Percentiles rank a stretch among this genome's conserved stretches.
Evolutionary conservation across 192 early-diverging fungal species (phyloP).

Genomic region (Linnemannia exigua): DNA sequence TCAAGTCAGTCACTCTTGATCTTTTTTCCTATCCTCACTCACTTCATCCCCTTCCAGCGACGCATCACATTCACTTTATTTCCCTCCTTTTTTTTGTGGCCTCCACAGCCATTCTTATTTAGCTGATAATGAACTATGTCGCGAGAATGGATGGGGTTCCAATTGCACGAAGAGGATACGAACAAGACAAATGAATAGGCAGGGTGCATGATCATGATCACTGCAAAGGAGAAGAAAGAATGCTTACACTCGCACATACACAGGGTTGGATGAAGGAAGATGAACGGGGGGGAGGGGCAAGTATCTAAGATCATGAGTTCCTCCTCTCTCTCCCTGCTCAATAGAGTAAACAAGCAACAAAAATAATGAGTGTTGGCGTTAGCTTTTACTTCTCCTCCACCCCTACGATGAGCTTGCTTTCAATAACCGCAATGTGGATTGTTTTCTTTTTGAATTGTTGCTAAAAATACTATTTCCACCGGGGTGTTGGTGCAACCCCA

Average conservation of each 20-base stretch:
- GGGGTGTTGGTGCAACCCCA: conserved; percentile 6
- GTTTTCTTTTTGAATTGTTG: not conserved
- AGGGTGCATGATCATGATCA: no score
- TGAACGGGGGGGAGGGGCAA: not conserved
- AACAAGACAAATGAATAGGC: not conserved
- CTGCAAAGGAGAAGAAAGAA: no score
- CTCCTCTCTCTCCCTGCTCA: not conserved
- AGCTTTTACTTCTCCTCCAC: not conserved
- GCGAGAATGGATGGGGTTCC: not conserved
- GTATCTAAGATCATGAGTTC: not conserved
- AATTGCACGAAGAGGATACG: not conserved
- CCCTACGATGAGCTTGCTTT: not conserved
- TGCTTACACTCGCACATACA: not conserved
- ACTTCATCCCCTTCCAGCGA: not conserved
- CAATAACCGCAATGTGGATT: not conserved
- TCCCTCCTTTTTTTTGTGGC: not conserved
- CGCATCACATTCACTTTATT: not conserved
- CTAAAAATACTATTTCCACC: conserved; percentile 8
- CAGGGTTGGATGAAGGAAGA: not conserved
- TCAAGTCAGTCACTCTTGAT: not conserved
- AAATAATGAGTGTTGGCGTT: not conserved
- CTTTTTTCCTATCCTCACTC: not conserved
- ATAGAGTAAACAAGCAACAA: no score
- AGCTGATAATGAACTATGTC: not conserved
- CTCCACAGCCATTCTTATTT: not conserved